Evolutionary conservation across 108 stramenopile species (phyloP), one percentile per base, ranked within the genome.

Genomic region (Pinguiococcus pyrenoidosus): DNA sequence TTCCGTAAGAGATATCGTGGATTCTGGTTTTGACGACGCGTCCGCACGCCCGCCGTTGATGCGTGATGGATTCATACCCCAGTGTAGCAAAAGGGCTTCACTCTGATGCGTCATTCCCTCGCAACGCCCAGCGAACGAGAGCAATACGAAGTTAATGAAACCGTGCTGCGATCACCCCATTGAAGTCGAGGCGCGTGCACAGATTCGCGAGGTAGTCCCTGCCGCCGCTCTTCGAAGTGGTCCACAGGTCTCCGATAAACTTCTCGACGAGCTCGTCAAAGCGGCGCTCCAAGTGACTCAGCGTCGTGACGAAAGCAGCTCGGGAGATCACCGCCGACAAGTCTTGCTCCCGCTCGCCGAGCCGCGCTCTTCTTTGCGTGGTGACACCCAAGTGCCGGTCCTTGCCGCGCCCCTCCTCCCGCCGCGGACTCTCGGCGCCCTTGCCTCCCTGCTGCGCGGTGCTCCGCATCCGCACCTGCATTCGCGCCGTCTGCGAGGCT

Each of bases 161-260:
- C n/a, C n/a, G n/a, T n/a, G n/a, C n/a, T n/a, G n/a, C n/a, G n/a
- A n/a, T n/a, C n/a, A 40, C 59, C n/a, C 69, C 66, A 35, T 74
- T 74, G 64, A 59, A 74, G 44, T 74, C 73, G 10, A 74, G 67
- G 23, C 73, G 70, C 20, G 39, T 46, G 44, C 54, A 59, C 3
- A 74, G 67, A n/a, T 72, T 68, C 10, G 55, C 27, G 20, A 74
- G 49, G 43, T 72, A 70, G 39, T 1, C 21, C 8, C 57, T 74
- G 51, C 0, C 55, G n/a, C 23, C 30, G 42, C n/a, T n/a, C n/a
- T n/a, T n/a, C 36, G 59, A 37, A 29, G 53, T 38, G 16, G n/a
- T 24, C 69, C 66, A 67, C 29, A 67, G 62, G 9, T 35, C 23
- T 6, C 36, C 13, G 39, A 72, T 61, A 49, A 75, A 72, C 46